Percentiles rank a stretch among this genome's conserved stretches.
phyloP scores from a whole-genome alignment of 352 stramenopile species.

The Globisporangium parvum region DNA sequence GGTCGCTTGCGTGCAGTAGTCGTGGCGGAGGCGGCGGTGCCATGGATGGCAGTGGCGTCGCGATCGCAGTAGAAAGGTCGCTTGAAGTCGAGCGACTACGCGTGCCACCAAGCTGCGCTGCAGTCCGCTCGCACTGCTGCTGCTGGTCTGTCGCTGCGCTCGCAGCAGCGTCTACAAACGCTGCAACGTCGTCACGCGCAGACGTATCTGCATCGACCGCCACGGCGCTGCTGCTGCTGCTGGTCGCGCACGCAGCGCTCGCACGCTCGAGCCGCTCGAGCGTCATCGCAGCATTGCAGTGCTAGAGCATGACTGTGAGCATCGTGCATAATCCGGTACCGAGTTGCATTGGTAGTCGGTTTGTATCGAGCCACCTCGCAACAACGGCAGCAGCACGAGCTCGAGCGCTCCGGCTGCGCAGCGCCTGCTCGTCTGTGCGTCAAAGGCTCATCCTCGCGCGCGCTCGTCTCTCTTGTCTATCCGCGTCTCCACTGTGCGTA shows the following conservation, averaged over 20 bases:
- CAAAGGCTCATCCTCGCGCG: too few species aligned
- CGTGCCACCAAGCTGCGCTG: too few species aligned
- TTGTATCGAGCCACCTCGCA: too few species aligned
- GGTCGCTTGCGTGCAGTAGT: not conserved
- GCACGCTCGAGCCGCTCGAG: not conserved
- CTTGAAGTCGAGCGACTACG: not conserved
- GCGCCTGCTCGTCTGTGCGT: not conserved
- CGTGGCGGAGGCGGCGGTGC: not conserved
- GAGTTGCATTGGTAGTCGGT: too few species aligned
- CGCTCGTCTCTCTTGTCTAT: too few species aligned
- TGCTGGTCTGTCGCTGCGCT: not conserved
- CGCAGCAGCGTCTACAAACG: not conserved
- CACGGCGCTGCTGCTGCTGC: not conserved
- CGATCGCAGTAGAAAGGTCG: not conserved
- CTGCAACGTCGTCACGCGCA: not conserved
- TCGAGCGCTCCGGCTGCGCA: not conserved
- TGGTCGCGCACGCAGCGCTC: not conserved
- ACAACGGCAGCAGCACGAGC: not conserved
- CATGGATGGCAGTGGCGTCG: not conserved
- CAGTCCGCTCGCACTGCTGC: not conserved
- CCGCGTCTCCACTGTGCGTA: too few species aligned
- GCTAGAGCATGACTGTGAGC: not conserved
- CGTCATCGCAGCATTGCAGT: not conserved
- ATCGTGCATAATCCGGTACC: too few species aligned
- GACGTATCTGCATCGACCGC: too few species aligned